Evolutionary conservation across 140 eudicot genomes (phyloP), one percentile per base, ranked within the genome.

Genomic region (Anethum foeniculum): DNA sequence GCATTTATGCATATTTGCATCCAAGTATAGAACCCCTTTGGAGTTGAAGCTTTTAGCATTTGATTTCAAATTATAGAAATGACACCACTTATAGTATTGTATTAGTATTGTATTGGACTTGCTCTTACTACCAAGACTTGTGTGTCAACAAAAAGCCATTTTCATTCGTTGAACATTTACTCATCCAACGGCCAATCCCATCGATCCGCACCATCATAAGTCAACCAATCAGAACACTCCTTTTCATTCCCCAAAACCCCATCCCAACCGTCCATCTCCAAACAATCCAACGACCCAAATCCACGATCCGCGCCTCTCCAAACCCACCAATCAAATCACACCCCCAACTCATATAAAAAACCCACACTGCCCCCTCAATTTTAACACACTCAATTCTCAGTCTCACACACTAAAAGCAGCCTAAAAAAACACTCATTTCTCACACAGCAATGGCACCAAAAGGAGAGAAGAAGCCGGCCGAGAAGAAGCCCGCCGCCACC

Each of bases 401-500:
- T n/a, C n/a, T 7, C 30, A 41, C 27, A 7, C 27, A 68, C 77
- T 19, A 38, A 2, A 39, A 39, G 43, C 43, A 39, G 43, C 43
- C 4, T 39, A 5, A 41, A 72, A 72, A 38, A 51, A 39, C 46
- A 38, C 27, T 15, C n/a, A 14, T 2, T 3, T 14, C 18, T 1
- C 52, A 8, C 15, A 23, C 44, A 32, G 14, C 7, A 73, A 73
- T 73, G 77, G 77, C 77, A 10, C 77, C 77, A 19, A 73, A 73
- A 21, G 51, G 51, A 41, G 77, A 73, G 9, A 73, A 73, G 52
- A 73, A 73, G 52, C 77, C 77, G 0, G 77, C 77, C 10, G 77
- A 73, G 77, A 73, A 73, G 52, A 73, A 73, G 54, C 77, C 77
- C 18, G 77, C 77, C 52, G 77, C 46, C 4, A 73, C 77, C 18